Evolutionary conservation across 139 green algal species (phyloP), one percentile per base, ranked within the genome.

Genomic region (Desmodesmus armatus): DNA sequence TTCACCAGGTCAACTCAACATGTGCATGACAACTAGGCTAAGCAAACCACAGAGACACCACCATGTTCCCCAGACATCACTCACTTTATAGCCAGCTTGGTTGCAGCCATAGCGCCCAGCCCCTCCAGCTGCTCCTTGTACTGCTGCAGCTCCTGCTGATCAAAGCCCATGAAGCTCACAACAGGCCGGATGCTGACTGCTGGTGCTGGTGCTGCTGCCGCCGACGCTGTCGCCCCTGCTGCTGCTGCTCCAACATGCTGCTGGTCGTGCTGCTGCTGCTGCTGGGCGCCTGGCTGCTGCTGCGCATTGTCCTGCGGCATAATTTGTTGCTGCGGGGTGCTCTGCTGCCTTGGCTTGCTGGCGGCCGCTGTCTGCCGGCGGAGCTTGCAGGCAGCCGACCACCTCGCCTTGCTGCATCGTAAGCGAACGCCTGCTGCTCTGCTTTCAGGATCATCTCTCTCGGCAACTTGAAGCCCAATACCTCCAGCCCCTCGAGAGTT

Each of bases 221-320:
- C 5, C 27, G 58, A 27, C 58, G 25, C 23, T 15, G 58, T 9
- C 31, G 21, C 2, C 58, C 58, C 25, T 66, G 27, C 9, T 25
- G 27, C 58, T 15, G 27, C 58, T 69, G 60, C n/a, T 23, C 7
- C 5, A 21, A 39, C 5, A n/a, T 40, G 60, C 60, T 40, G 60
- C 60, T 69, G 60, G n/a, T n/a, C n/a, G n/a, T n/a, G n/a, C n/a
- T n/a, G n/a, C n/a, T 69, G 60, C 60, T 69, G 60, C 23, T 66
- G 2, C 15, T 66, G 58, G 9, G 23, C 58, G 31, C 27, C 58
- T 35, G 58, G 27, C 31, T 25, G 21, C 27, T 39, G 60, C 60
- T 69, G 17, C 60, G n/a, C n/a, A n/a, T n/a, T n/a, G n/a, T n/a
- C n/a, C n/a, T n/a, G n/a, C n/a, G n/a, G n/a, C n/a, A n/a, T n/a